Evolutionary conservation across 1,139 yeast genomes (phyloP).

Genomic region (Kazachstania sp.): DNA sequence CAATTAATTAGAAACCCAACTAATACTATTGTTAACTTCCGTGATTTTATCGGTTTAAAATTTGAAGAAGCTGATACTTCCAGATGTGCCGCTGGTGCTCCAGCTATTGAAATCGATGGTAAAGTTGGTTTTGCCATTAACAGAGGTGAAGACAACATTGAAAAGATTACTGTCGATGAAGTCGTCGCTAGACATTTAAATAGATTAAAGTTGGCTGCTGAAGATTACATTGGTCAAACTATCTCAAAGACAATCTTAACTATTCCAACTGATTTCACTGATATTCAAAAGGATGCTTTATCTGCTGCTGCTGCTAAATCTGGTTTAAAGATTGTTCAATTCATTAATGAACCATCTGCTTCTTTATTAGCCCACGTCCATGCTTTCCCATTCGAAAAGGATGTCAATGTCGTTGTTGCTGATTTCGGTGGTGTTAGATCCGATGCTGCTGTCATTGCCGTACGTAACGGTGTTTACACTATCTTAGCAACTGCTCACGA

Average conservation of each 20-base stretch:
- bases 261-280: slow-evolving; percentile 83
- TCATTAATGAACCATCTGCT: slow-evolving; percentile 88
- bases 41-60: slow-evolving; percentile 80
- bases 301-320: slow-evolving; percentile 56
- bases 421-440: slow-evolving; percentile 97
- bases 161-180: slow-evolving; percentile 58
- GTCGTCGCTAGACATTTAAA: slow-evolving; percentile 75
- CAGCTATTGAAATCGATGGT: slow-evolving; percentile 65
- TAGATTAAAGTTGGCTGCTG: slow-evolving; percentile 81
- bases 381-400: slow-evolving; percentile 50
- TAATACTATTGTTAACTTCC: slow-evolving; percentile 83
- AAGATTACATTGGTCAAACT: slow-evolving; percentile 77
- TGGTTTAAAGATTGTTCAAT: slow-evolving; percentile 74
- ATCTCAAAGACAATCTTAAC: slow-evolving; percentile 82
- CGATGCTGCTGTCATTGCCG: slow-evolving; percentile 89
- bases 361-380: slow-evolving; percentile 66
- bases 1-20: slow-evolving; percentile 86
- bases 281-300: slow-evolving; percentile 60
- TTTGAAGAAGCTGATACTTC: slow-evolving; percentile 54
- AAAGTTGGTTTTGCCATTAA: slow-evolving; percentile 57
- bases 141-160: slow-evolving; percentile 37
- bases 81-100: slow-evolving; percentile 36
- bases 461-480: slow-evolving; percentile 80
- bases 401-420: slow-evolving; percentile 82
- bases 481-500: slow-evolving; percentile 81